Evolutionary conservation across 2,329 filamentous ascomycete species (phyloP).

Genomic region (Simplicillium sp.): DNA sequence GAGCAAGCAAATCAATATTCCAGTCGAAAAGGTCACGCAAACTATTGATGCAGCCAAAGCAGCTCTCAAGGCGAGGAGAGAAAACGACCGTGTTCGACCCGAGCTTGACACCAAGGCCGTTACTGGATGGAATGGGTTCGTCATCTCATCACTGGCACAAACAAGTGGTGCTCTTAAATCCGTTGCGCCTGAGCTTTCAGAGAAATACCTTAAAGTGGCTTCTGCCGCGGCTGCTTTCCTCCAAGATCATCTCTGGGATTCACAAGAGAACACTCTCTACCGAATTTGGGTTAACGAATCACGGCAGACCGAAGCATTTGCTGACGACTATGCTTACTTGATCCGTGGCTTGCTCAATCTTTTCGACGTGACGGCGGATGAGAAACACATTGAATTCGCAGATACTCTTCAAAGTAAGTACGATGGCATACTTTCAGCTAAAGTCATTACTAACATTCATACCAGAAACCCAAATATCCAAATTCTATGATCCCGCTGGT

Average conservation of each 20-base stretch:
- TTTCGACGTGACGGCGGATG: constrained; percentile 74
- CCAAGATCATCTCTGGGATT: constrained; percentile 62
- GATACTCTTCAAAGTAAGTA: constrained; percentile 63
- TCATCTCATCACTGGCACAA: constrained; percentile 72
- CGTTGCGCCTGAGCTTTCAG: constrained; percentile 46
- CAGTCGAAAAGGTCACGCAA: constrained; percentile 56
- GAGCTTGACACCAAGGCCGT: constrained; percentile 83
- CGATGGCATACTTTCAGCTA: neutral
- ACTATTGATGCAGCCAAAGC: constrained; percentile 58
- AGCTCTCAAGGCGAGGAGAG: constrained; percentile 62
- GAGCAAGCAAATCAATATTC: constrained; percentile 64
- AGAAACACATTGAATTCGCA: constrained; percentile 68
- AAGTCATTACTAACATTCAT: neutral
- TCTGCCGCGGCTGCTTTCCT: constrained; percentile 64
- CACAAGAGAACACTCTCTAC: constrained; percentile 51
- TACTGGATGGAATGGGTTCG: constrained; percentile 79
- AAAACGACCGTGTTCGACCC: constrained; percentile 66
- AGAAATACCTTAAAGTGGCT: constrained; percentile 56
- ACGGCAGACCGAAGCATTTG: constrained; percentile 62
- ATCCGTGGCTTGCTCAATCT: constrained; percentile 75
- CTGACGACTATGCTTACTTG: constrained; percentile 90
- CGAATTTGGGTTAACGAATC: constrained; percentile 62
- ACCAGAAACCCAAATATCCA: constrained; percentile 59
- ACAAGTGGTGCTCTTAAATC: constrained; percentile 58
- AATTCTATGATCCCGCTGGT: constrained; percentile 65